A percentile compares a stretch with the other conserved stretches of the same genome.
These are phyloP conservation scores for Tylopilus felleus DNA, from an alignment of 768 basidiomycete species.

Conservation along the genomic window DNA sequence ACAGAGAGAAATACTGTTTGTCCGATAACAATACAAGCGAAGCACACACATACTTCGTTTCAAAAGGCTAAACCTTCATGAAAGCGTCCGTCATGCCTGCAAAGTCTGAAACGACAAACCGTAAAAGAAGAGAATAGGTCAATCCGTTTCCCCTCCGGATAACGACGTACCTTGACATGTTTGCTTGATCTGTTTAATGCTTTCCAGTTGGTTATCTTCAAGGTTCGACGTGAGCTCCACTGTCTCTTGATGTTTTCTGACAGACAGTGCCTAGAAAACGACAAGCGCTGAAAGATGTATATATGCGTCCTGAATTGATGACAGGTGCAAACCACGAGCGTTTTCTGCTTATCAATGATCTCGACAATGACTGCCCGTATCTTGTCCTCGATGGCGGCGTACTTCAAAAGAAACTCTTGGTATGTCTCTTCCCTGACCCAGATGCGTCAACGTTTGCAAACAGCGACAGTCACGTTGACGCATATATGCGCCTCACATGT, in stretches of 20 bases:
- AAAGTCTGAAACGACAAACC: slow-evolving; percentile 11
- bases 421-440: slow-evolving; percentile 24
- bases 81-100: slow-evolving; percentile 18
- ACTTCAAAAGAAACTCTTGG: slow-evolving; percentile 24
- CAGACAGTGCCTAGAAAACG: slow-evolving; percentile 21
- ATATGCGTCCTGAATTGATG: not conserved
- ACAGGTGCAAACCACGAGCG: slow-evolving; percentile 23
- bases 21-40: not conserved
- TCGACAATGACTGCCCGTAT: slow-evolving; percentile 26
- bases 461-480: not conserved
- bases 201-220: slow-evolving; percentile 25
- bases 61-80: slow-evolving; percentile 15
- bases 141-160: not conserved
- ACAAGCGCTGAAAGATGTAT: too few species aligned
- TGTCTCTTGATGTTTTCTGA: slow-evolving; percentile 27
- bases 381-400: slow-evolving; percentile 26
- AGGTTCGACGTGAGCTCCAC: slow-evolving; percentile 19
- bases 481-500: slow-evolving; percentile 26
- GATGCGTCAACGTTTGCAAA: not conserved
- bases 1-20: not conserved
- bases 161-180: slow-evolving; percentile 20
- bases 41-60: not conserved
- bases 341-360: slow-evolving; percentile 22
- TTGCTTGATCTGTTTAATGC: slow-evolving; percentile 18
- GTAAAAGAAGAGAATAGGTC: not conserved